These are phyloP conservation scores for Tricholoma sp. DNA, from an alignment of 768 basidiomycete genomes.

Conservation along the genomic window DNA sequence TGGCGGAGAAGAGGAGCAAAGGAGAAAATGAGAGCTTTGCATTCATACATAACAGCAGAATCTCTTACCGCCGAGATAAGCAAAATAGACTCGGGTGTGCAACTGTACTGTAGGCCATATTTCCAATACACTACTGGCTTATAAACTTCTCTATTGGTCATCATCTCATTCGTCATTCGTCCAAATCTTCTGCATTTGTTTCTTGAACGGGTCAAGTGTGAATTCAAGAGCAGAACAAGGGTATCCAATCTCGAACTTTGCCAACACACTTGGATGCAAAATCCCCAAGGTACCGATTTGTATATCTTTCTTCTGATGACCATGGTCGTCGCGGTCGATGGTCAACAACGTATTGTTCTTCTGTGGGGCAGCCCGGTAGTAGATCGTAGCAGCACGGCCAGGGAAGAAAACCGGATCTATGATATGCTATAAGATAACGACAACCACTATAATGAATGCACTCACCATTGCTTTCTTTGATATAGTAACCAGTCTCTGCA, in stretches of 20 bases:
- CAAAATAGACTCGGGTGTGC: too few relatives aligned
- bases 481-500: conserved; percentile 80
- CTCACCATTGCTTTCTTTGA: conserved; percentile 80
- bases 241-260: conserved; percentile 90
- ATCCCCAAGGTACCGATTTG: conserved; percentile 89
- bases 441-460: conserved; percentile 3
- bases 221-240: conserved; percentile 96
- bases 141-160: not conserved
- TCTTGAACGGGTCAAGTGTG: conserved; percentile 91
- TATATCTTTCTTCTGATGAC: conserved; percentile 47
- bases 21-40: conserved; percentile 12
- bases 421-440: not conserved
- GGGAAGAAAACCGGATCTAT: conserved; percentile 93
- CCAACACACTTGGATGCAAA: conserved; percentile 86
- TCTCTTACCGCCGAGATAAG: too few relatives aligned
- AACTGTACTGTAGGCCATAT: too few relatives aligned
- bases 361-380: conserved; percentile 60
- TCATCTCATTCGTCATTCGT: conserved; percentile 42
- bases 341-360: conserved; percentile 27
- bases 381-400: conserved; percentile 88
- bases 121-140: conserved; percentile 15
- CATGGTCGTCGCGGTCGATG: conserved; percentile 41
- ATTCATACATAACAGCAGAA: too few relatives aligned
- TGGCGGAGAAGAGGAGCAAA: conserved; percentile 36
- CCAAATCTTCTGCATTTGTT: conserved; percentile 54